Evolutionary conservation across 306 rosid species (phyloP).

Genomic region (Cucurbita argyrosperma): DNA sequence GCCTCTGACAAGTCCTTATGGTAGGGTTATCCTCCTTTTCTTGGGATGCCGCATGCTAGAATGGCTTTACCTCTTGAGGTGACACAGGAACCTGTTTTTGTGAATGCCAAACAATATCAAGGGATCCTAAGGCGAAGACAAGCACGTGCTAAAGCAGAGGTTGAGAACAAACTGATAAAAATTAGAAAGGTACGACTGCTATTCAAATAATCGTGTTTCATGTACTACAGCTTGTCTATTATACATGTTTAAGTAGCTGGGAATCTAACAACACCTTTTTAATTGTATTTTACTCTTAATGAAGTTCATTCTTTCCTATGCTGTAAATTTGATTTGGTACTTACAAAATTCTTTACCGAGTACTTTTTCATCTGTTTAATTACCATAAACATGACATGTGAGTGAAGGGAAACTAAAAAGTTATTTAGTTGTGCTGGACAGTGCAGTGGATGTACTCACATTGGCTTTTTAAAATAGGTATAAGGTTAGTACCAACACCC

Average conservation of each 20-base stretch:
- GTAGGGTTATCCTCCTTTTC: constrained; percentile 77
- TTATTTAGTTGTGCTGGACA: neutral
- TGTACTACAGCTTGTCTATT: neutral
- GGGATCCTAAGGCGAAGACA: constrained; percentile 92
- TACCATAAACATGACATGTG: neutral
- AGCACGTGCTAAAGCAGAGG: constrained; percentile 97
- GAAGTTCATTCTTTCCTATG: neutral
- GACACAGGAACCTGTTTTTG: constrained; percentile 97
- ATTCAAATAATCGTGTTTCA: neutral
- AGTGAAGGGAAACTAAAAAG: neutral
- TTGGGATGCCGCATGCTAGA: constrained; percentile 85
- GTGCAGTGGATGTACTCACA: neutral
- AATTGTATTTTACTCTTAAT: neutral
- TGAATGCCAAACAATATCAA: constrained; percentile 93
- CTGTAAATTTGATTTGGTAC: neutral
- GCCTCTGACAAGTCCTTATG: constrained; percentile 5
- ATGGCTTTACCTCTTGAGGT: constrained; percentile 95
- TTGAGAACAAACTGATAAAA: constrained; percentile 77
- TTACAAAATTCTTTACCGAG: neutral
- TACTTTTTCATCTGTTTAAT: neutral
- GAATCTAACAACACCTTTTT: neutral
- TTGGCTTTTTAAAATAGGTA: neutral
- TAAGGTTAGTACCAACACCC: neutral
- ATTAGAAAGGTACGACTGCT: constrained; percentile 58
- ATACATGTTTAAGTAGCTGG: neutral